Percentiles rank a stretch among this genome's conserved stretches.
phyloP scores from a whole-genome alignment of 2,329 filamentous ascomycete species.

The Fusarium sp. region DNA sequence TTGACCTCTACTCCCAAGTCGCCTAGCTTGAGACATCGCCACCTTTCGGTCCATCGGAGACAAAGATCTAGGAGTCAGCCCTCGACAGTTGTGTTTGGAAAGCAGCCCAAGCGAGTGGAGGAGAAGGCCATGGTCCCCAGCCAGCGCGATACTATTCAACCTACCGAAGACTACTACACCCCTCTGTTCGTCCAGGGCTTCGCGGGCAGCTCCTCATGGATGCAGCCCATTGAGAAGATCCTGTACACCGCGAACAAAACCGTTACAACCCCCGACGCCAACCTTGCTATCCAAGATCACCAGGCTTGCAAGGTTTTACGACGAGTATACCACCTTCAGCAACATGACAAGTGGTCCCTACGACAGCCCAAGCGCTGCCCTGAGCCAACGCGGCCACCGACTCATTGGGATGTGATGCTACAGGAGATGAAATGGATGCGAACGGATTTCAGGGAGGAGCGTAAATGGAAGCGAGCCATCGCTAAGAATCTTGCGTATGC shows the following conservation, averaged over 20 bases:
- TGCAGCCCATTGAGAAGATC: conserved; percentile 76
- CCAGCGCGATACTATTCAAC: conserved; percentile 56
- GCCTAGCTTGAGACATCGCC: conserved; percentile 49
- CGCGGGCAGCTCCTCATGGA: conserved; percentile 66
- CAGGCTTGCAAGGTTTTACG: conserved; percentile 89
- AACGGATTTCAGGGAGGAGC: conserved; percentile 92
- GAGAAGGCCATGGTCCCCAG: conserved; percentile 60
- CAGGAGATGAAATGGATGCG: conserved; percentile 98
- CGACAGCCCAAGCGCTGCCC: conserved; percentile 86
- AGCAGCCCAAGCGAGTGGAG: conserved; percentile 64
- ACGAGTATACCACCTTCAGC: conserved; percentile 90
- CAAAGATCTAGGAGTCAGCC: conserved; percentile 73
- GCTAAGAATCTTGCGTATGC: conserved; percentile 84
- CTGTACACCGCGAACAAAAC: conserved; percentile 90
- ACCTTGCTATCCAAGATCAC: conserved; percentile 84
- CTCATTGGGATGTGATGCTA: conserved; percentile 88
- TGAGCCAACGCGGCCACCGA: conserved; percentile 81
- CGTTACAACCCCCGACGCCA: conserved; percentile 85
- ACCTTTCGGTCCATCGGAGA: conserved; percentile 57
- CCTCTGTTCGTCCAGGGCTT: conserved; percentile 72
- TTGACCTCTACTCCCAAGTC: conserved; percentile 60
- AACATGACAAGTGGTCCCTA: conserved; percentile 91
- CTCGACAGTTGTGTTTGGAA: conserved; percentile 83
- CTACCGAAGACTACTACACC: conserved; percentile 73
- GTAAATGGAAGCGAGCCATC: conserved; percentile 90